These are phyloP conservation scores for Seiridium cupressi DNA, from an alignment of 2,329 filamentous ascomycete species.

Conservation along the genomic window DNA sequence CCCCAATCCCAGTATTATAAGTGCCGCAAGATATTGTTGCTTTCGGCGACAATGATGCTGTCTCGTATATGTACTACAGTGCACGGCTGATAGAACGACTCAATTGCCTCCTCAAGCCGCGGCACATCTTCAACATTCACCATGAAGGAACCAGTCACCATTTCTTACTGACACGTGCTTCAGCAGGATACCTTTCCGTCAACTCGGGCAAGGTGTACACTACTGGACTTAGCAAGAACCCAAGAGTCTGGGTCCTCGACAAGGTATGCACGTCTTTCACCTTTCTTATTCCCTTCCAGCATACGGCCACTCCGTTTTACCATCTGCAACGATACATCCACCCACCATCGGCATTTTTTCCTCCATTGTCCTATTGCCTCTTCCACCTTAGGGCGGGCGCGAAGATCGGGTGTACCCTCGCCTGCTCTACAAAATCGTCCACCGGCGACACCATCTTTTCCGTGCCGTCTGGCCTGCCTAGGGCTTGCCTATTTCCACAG, in stretches of 20 bases:
- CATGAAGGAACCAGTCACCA: slow-evolving; percentile 9
- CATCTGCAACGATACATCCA: slow-evolving; percentile 33
- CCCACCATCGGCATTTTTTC: slow-evolving; percentile 24
- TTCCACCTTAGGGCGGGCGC: slow-evolving; percentile 24
- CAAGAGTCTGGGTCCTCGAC: slow-evolving; percentile 8
- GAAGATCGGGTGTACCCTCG: slow-evolving; percentile 28
- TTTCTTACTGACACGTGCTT: slow-evolving; percentile 11
- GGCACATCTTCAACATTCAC: not conserved
- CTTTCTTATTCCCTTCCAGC: slow-evolving; percentile 12
- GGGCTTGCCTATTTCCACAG: slow-evolving; percentile 29
- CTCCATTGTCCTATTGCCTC: slow-evolving; percentile 9
- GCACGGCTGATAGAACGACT: slow-evolving; percentile 2
- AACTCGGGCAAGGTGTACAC: slow-evolving; percentile 7
- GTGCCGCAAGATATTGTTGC: slow-evolving; percentile 19
- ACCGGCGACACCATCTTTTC: slow-evolving; percentile 26
- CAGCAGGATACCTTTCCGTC: not conserved
- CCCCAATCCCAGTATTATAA: slow-evolving; percentile 19
- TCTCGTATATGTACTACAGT: not conserved
- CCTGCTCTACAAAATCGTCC: slow-evolving; percentile 28
- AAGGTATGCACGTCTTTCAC: slow-evolving; percentile 25
- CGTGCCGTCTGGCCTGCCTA: slow-evolving; percentile 22
- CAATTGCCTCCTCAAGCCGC: not conserved
- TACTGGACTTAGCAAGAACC: not conserved
- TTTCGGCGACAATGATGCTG: slow-evolving; percentile 18
- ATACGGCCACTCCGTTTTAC: slow-evolving; percentile 19